Evolutionary conservation across 805 yeast species (phyloP), one percentile per base, ranked within the genome.

Genomic region (Candida multigemmis): DNA sequence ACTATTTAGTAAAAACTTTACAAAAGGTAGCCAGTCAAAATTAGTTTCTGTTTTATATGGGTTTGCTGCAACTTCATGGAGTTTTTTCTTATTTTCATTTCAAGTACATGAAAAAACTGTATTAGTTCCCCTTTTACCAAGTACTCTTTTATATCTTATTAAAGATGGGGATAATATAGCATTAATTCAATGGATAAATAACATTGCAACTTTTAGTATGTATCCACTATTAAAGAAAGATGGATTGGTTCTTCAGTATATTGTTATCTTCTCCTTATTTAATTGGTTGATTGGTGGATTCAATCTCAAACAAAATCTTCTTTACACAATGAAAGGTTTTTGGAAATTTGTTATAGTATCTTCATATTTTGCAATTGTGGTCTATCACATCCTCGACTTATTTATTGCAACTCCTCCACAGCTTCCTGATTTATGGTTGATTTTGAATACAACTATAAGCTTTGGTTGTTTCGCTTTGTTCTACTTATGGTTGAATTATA

Each of bases 91-190:
- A 28, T 91, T 91, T 49, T 79, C 94, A 17, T 91, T 85, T 61
- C 97, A 89, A 50, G 97, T 91, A 4, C 98, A 91, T 49, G 97
- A 91, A 54, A 91, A 91, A 55, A 72, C 91, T 0, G 87, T 91
- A 10, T 56, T 91, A 32, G 69, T 91, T 3, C 97, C 98, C 1
- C 63, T 91, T 37, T 48, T 91, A 41, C 97, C 97, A 4, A 71
- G 85, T 7, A 74, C 91, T 0, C 56, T 91, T 30, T 53, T 87
- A 59, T 71, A 37, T 23, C 61, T 73, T 24, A 57, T 66, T 16
- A 71, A 72, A 19, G 72, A 73, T 32, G 60, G 74, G 23, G 63
- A 72, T 35, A 71, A 74, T 12, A 64, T 75, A n/a, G 74, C 89
- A 3, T 70, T 84, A 57, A 72, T 83, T 2, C 74, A 77, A 28